A percentile compares a stretch with the other conserved stretches of the same genome.
Evolutionary conservation across 805 yeast genomes (phyloP).

Genomic region (Schizosaccharomyces octosporus): DNA sequence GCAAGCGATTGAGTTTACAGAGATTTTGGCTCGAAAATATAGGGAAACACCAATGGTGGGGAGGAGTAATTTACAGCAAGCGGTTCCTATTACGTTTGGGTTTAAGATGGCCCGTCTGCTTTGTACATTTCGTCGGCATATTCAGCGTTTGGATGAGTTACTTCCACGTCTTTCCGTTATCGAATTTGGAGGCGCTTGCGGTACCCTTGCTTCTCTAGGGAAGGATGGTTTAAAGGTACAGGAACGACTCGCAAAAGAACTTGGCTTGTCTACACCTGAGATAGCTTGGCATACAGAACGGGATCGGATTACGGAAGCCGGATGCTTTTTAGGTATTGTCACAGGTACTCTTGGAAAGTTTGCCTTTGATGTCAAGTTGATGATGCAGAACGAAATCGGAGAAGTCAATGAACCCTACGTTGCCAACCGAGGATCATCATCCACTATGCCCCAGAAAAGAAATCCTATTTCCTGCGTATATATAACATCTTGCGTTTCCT

Average conservation of each 20-base stretch:
- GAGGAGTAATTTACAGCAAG: neutral
- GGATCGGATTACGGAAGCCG: constrained; percentile 1
- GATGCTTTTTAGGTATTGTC: neutral
- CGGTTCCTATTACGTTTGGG: neutral
- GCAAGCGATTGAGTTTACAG: neutral
- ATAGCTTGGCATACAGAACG: constrained; percentile 1
- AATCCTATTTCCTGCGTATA: constrained; percentile 1
- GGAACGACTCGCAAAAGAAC: neutral
- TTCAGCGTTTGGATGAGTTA: neutral
- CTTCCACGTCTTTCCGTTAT: neutral
- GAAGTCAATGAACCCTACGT: neutral
- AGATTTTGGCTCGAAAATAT: neutral
- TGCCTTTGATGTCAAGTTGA: neutral
- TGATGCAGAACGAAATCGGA: neutral
- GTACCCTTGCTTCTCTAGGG: neutral
- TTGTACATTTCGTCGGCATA: neutral
- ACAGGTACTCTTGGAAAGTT: neutral
- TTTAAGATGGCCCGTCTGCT: neutral
- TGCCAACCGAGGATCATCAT: neutral
- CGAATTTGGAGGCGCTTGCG: neutral
- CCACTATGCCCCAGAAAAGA: constrained; percentile 2
- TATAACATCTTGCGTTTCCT: neutral
- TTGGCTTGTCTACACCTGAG: neutral
- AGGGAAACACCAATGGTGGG: constrained; percentile 1
- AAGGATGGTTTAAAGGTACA: neutral